Evolutionary conservation across 2,329 filamentous ascomycete species (phyloP), one percentile per base, ranked within the genome.

Genomic region (Chaetomium globosum): DNA sequence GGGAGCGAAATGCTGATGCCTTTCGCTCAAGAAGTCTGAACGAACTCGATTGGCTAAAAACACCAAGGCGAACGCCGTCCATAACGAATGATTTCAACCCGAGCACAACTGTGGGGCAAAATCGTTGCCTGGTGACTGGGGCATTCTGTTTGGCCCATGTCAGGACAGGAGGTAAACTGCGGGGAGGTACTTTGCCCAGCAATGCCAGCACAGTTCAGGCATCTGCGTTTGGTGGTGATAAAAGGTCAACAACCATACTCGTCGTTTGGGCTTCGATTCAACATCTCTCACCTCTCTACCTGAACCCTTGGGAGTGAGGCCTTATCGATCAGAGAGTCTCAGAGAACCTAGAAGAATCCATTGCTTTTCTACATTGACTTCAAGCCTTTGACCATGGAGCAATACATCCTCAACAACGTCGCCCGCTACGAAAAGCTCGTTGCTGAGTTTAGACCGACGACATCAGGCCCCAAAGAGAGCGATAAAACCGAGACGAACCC

Each of bases 351-450:
- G 26, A 26, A 26, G 26, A 26, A 26, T n/a, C 16, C 33, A 48
- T 36, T n/a, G n/a, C 7, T n/a, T 31, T 53, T 16, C 16, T 7
- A 43, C 5, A 43, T 31, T 7, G 9, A 12, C 1, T 16, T 23
- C 19, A 23, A 9, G 33, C 33, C 33, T 5, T 13, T 61, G 51
- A 46, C 3, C 36, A 77, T 76, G 76, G 76, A 78, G 39, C 70
- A 76, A 61, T 78, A 74, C 58, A 59, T 75, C 52, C 61, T 77
- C 10, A 72, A 76, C 19, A 71, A 78, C 54, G 69, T 71, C 26
- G 69, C 70, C 13, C 72, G 71, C 49, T 78, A 74, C 63, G 65
- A 70, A 3, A 63, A 49, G 4, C 71, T 78, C 13, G 73, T 78
- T 28, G 55, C 67, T 1, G 64, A 63, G 2, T 74, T 73, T 67